Base-by-base conservation (phyloP, 2,329 filamentous ascomycete species). In the Penicillium sp. region DNA sequence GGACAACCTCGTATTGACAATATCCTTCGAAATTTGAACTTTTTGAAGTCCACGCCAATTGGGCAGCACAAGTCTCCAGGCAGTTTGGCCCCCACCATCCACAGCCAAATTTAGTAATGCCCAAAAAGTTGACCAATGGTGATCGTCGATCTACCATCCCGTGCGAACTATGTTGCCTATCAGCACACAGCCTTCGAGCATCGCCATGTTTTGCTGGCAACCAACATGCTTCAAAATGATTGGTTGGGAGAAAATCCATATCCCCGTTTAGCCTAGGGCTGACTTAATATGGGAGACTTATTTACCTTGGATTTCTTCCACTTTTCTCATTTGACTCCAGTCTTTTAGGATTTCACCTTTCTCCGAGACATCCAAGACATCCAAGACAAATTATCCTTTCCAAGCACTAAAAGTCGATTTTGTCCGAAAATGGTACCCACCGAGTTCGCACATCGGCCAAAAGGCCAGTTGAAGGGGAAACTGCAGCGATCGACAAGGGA, bases 401-500 rank as follows among this genome's bases (percentile, higher is more conserved):
- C 10, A 24, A 28, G 9, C 24, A 34, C 4, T 6, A 15, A n/a
- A 21, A 21, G 6, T 31, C 12, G 7, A 19, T 34, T 17, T 17
- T 31, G 4, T 49, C 28, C 22, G 26, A 55, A 22, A 26, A 57
- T 55, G 51, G 38, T 28, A 34, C 34, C 47, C 15, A 41, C 45
- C 12, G 46, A 55, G 12, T 13, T 46, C 3, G 17, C 19, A 22
- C 49, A 26, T 32, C 33, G 42, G 34, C 34, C 51, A 17, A 49
- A 28, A 41, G 51, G 34, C 24, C 42, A 48, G 21, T 52, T 49
- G 5, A 45, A 45, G 17, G 33, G 37, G 5, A 56, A 50, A 47
- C 52, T 39, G 46, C 53, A 58, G 22, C 45, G 49, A 28, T 58
- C 56, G 10, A 58, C 50, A n/a, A 51, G 40, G 22, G 43, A 51